Evolutionary conservation across 2,329 filamentous ascomycete species (phyloP).

Genomic region (Cytospora leucostoma): DNA sequence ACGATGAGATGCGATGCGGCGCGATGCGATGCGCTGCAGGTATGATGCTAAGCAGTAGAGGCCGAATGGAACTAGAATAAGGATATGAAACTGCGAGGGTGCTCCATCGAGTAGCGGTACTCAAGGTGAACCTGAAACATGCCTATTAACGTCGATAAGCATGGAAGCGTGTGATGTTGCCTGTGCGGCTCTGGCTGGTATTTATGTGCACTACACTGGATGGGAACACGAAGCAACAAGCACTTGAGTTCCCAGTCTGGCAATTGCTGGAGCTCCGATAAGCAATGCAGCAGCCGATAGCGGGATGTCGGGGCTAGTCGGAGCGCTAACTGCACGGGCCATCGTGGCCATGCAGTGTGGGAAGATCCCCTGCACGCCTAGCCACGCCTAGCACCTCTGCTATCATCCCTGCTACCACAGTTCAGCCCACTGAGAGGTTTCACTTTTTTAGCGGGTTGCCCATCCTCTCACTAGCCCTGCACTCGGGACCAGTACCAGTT

Average conservation of each 20-base stretch:
- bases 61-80: conserved; percentile 9
- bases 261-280: neutral
- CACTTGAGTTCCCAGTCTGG: neutral
- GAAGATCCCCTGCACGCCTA: too few species aligned
- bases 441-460: neutral
- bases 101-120: conserved; percentile 18
- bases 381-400: too few species aligned
- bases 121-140: conserved; percentile 1
- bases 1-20: neutral
- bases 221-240: conserved; percentile 14
- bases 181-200: neutral
- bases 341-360: neutral
- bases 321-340: conserved; percentile 7
- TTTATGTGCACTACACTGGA: neutral
- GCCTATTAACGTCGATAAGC: neutral
- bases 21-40: neutral
- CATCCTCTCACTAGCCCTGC: neutral
- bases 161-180: neutral
- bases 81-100: neutral
- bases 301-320: neutral
- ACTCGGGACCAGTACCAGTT: neutral
- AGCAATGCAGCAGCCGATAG: conserved; percentile 15
- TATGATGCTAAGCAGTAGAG: neutral
- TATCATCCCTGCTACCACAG: neutral
- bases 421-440: conserved; percentile 1